A percentile compares a stretch with the other conserved stretches of the same genome.
These are phyloP conservation scores for Cyberlindnera maritima DNA, from an alignment of 805 yeast species.

Conservation along the genomic window DNA sequence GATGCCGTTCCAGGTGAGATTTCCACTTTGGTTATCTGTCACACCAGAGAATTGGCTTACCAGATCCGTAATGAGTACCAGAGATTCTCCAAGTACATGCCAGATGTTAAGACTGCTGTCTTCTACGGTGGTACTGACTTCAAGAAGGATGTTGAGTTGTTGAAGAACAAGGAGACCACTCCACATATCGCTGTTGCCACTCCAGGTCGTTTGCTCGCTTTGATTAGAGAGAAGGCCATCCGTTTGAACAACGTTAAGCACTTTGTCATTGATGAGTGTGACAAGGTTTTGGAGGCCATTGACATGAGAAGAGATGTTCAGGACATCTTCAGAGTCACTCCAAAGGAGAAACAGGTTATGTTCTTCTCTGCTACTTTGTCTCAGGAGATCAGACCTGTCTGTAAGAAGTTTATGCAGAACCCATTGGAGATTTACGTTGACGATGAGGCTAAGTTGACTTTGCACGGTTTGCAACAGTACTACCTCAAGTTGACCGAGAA, in stretches of 20 bases:
- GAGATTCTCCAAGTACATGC: conserved; percentile 97
- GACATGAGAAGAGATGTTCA: conserved; percentile 99
- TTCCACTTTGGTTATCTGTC: conserved; percentile 91
- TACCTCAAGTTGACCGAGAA: conserved; percentile 84
- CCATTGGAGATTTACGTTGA: conserved; percentile 97
- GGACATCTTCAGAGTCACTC: conserved; percentile 95
- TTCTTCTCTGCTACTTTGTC: conserved; percentile 97
- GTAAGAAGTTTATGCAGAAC: conserved; percentile 97
- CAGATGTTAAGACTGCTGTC: conserved; percentile 94
- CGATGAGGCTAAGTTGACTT: conserved; percentile 94
- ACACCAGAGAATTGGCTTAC: conserved; percentile 98
- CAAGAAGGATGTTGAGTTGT: conserved; percentile 77
- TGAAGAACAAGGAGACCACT: conserved; percentile 88
- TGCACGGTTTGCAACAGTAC: conserved; percentile 98
- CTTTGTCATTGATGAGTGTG: conserved; percentile 97
- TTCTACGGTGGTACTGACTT: conserved; percentile 95
- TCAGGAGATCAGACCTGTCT: conserved; percentile 91
- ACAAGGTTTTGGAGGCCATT: conserved; percentile 86
- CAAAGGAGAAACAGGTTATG: conserved; percentile 98
- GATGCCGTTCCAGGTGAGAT: conserved; percentile 98
- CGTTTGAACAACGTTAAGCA: conserved; percentile 88
- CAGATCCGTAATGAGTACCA: conserved; percentile 97
- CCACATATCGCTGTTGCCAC: conserved; percentile 98
- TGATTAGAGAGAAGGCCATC: conserved; percentile 86
- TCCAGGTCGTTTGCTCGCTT: conserved; percentile 95